Conservation (phyloP, 331 rosid genomes). For the Arachis monticola region DNA sequence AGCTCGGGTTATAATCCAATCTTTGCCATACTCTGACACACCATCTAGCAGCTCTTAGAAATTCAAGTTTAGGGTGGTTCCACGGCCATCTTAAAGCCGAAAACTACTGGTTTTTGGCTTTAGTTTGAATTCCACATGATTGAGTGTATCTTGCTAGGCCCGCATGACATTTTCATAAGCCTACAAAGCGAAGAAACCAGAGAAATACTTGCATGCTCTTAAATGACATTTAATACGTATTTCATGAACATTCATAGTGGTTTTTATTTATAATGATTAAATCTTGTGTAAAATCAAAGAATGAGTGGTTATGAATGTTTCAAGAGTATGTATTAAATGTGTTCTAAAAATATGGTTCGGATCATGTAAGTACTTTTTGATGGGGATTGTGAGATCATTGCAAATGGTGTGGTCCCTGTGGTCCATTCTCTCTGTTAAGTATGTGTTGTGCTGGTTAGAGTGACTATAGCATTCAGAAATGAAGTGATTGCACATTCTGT, state of each 20-base stretch:
- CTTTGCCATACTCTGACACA: conserved; percentile 53
- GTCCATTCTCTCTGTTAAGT: conserved; percentile 45
- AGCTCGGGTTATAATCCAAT: conserved; percentile 97
- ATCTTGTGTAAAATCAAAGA: too few species aligned
- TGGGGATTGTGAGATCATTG: conserved; percentile 36
- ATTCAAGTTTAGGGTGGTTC: conserved; percentile 17
- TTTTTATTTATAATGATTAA: too few species aligned
- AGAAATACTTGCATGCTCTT: too few species aligned
- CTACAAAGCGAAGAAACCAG: conserved; percentile 39
- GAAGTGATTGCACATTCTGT: conserved; percentile 44
- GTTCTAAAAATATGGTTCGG: too few species aligned
- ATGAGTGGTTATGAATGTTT: too few species aligned
- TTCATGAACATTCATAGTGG: too few species aligned
- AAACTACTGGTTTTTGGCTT: conserved; percentile 38
- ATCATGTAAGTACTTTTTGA: not conserved
- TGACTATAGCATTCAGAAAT: conserved; percentile 30
- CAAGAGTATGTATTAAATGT: too few species aligned
- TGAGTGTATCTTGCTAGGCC: conserved; percentile 50
- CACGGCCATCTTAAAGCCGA: not conserved
- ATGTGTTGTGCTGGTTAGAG: conserved; percentile 46
- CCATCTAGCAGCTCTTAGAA: conserved; percentile 58
- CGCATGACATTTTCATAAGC: conserved; percentile 38
- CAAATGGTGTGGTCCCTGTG: conserved; percentile 57
- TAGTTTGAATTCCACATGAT: conserved; percentile 54
- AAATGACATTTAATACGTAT: too few species aligned